Evolutionary conservation across 495 filamentous ascomycete species (phyloP).

Genomic region (Pyrenula aspistea): DNA sequence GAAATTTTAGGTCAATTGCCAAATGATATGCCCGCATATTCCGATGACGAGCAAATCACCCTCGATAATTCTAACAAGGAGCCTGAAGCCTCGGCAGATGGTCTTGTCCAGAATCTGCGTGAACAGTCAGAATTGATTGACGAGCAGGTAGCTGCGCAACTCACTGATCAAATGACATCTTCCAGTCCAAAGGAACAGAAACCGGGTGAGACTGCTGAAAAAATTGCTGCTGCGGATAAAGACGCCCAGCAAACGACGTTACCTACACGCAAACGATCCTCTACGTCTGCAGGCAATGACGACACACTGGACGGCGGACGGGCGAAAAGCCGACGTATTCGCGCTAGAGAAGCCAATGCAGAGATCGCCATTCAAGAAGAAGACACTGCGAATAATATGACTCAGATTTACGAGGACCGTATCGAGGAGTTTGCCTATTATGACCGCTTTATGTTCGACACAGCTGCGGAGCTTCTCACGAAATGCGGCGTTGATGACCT

Average conservation of each 20-base stretch:
- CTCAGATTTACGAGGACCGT: conserved; percentile 60
- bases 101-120: background rate
- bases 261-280: conserved; percentile 36
- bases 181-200: background rate
- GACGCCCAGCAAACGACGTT: conserved; percentile 4
- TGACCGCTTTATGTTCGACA: conserved; percentile 66
- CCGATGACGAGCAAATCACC: background rate
- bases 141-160: background rate
- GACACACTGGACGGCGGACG: conserved; percentile 46
- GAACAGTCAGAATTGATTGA: background rate
- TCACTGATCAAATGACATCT: background rate
- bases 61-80: background rate
- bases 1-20: background rate
- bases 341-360: conserved; percentile 59
- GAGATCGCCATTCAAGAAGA: conserved; percentile 39
- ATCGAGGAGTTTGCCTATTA: conserved; percentile 54
- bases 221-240: background rate
- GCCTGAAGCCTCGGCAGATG: background rate
- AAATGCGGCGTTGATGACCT: conserved; percentile 50
- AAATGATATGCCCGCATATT: background rate
- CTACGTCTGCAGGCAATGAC: conserved; percentile 33
- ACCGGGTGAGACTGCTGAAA: background rate
- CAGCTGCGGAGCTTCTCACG: conserved; percentile 50
- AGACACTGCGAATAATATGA: conserved; percentile 45
- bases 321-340: conserved; percentile 71